Percentiles rank a stretch among this genome's conserved stretches.
phyloP scores from a whole-genome alignment of 345 rosid species.

The Dipteronia sinensis region DNA sequence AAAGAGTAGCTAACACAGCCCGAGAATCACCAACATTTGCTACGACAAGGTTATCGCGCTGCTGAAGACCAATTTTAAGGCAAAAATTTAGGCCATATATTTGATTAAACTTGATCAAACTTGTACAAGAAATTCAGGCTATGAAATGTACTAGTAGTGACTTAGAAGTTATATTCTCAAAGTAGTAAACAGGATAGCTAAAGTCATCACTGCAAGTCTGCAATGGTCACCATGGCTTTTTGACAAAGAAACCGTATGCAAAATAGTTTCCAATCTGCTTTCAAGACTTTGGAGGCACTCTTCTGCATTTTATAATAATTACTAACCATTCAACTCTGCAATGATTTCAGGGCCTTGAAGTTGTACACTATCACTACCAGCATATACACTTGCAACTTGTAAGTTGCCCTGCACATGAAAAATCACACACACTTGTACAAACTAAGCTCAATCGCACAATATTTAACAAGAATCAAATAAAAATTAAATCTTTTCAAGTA shows the following conservation, averaged over 20 bases:
- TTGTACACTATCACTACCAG: conserved; percentile 63
- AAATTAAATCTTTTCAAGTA: neutral
- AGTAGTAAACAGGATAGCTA: neutral
- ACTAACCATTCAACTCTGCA: conserved; percentile 53
- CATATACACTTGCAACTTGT: conserved; percentile 79
- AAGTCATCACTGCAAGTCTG: conserved; percentile 4
- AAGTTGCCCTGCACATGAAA: conserved; percentile 60
- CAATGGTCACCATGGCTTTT: neutral
- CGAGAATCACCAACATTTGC: conserved; percentile 88
- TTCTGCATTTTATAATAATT: too few species aligned
- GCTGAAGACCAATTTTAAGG: conserved; percentile 23
- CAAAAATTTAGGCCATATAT: neutral
- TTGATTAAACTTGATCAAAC: neutral
- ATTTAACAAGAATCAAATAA: neutral
- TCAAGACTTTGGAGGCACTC: too few species aligned
- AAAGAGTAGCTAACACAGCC: conserved; percentile 71
- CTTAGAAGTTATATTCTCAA: neutral
- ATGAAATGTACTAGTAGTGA: neutral
- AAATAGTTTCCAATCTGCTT: neutral
- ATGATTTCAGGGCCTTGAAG: conserved; percentile 69
- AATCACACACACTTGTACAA: neutral
- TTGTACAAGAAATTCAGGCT: neutral
- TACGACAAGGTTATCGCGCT: conserved; percentile 65
- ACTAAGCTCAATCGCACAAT: neutral
- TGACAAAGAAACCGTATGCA: neutral